Evolutionary conservation across 1,139 yeast species (phyloP), one percentile per base, ranked within the genome.

Genomic region (Yamadazyma oceani): DNA sequence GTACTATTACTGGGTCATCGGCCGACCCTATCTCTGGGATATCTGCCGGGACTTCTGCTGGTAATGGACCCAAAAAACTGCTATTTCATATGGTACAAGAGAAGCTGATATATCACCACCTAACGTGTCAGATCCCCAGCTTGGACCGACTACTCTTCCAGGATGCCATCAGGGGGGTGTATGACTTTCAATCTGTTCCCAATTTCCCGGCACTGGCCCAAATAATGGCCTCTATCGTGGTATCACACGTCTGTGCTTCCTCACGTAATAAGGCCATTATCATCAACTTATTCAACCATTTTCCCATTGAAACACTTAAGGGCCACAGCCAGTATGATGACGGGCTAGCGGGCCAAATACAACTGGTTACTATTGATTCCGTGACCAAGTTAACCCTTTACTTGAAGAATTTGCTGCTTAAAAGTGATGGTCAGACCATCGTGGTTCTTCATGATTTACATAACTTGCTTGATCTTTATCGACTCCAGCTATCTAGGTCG

Each of bases 111-210:
- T 37, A 38, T 37, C 6, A 16, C 8, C 45, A 39, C 23, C 7
- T 42, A 14, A 38, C 54, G 30, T 35, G 41, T 14, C 42, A 39
- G 32, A 42, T 46, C 27, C 27, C 52, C 25, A 58, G 61, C 23
- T 22, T 46, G 17, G 47, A 42, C 36, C 17, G 27, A 27, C 26
- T 22, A 7, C 12, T 41, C 9, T 36, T 39, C 17, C 21, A 17
- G 16, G 23, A 28, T 24, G 23, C 19, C 9, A 31, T 33, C 4
- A 34, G 22, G 8, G 46, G 49, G 3, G 53, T 69, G 5, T 60
- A 58, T 43, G 75, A 70, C 44, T 53, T 69, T 38, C 75, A 69
- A 49, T 47, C 66, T 2, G 61, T 66, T 4, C 73, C 75, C 0
- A 58, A 60, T 8, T 55, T 60, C 42, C 39, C 45, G 13, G 62